Percentiles rank a stretch among this genome's conserved stretches.
These are phyloP conservation scores for Graphiopsis chlorocephala DNA, from an alignment of 2,329 filamentous ascomycete species.

Conservation along the genomic window DNA sequence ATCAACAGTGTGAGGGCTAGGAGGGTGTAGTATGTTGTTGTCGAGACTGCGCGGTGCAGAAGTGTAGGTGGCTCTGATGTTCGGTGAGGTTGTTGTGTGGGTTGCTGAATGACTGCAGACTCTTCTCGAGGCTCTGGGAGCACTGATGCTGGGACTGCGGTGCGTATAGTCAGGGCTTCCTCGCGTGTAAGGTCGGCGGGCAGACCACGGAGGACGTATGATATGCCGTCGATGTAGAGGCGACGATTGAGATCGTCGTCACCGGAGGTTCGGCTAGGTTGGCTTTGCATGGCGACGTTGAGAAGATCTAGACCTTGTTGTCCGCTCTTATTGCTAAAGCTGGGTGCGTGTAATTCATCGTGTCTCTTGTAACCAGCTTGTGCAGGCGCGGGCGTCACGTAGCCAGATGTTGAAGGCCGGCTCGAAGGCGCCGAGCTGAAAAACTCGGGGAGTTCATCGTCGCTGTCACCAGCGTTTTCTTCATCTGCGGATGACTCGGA, in stretches of 20 bases:
- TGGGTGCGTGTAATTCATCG: neutral
- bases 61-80: conserved; percentile 17
- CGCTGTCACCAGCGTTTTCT: neutral
- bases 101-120: conserved; percentile 20
- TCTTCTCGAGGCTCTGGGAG: conserved; percentile 15
- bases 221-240: conserved; percentile 62
- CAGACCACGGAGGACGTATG: conserved; percentile 63
- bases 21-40: conserved; percentile 40
- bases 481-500: neutral
- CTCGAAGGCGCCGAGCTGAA: conserved; percentile 12
- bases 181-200: conserved; percentile 56
- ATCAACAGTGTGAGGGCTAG: conserved; percentile 59
- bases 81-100: neutral
- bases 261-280: neutral
- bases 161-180: conserved; percentile 53
- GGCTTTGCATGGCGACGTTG: conserved; percentile 2
- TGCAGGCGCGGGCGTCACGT: neutral
- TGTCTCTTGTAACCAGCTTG: neutral
- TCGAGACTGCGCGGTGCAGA: conserved; percentile 25
- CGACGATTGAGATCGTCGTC: conserved; percentile 33
- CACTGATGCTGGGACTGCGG: conserved; percentile 47
- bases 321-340: neutral
- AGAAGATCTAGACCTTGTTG: conserved; percentile 5
- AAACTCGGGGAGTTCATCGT: neutral
- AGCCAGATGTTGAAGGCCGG: conserved; percentile 9